phyloP scores from a whole-genome alignment of 768 basidiomycete genomes.

The Boletus subparvulus region DNA sequence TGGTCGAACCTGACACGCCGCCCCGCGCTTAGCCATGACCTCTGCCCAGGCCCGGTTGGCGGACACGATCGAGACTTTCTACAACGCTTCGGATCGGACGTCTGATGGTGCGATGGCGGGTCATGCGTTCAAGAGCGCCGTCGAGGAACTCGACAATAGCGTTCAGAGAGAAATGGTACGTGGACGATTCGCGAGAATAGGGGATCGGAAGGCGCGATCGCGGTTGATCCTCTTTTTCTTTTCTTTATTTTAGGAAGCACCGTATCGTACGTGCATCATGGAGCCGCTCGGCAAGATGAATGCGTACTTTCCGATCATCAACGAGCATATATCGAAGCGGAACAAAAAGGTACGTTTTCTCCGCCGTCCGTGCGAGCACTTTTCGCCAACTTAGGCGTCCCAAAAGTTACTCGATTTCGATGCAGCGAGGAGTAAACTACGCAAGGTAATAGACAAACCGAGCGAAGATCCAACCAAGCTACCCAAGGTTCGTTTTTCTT shows the following conservation, averaged over 20 bases:
- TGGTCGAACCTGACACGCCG: neutral
- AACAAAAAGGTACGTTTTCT: constrained; percentile 80
- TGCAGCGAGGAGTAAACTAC: constrained; percentile 83
- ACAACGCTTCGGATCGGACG: constrained; percentile 75
- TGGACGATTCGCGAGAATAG: constrained; percentile 5
- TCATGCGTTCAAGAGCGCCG: constrained; percentile 92
- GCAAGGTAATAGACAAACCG: constrained; percentile 89
- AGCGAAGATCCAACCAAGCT: constrained; percentile 91
- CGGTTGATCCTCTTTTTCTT: neutral
- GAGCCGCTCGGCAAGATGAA: constrained; percentile 98
- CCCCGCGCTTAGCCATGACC: constrained; percentile 71
- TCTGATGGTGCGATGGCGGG: constrained; percentile 96
- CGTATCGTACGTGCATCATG: constrained; percentile 91
- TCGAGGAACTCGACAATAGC: constrained; percentile 88
- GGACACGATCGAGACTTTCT: constrained; percentile 92
- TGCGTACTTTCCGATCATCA: constrained; percentile 90
- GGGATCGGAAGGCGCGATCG: neutral
- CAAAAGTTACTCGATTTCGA: constrained; percentile 94
- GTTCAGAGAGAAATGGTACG: constrained; percentile 83
- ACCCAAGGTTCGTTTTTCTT: constrained; percentile 55
- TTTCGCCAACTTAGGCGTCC: neutral
- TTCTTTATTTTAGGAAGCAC: constrained; percentile 64
- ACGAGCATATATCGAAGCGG: constrained; percentile 90
- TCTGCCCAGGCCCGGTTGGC: constrained; percentile 89
- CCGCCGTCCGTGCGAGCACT: no score